Evolutionary conservation across 2,329 filamentous ascomycete genomes (phyloP).

Genomic region (Claviceps quebecensis): DNA sequence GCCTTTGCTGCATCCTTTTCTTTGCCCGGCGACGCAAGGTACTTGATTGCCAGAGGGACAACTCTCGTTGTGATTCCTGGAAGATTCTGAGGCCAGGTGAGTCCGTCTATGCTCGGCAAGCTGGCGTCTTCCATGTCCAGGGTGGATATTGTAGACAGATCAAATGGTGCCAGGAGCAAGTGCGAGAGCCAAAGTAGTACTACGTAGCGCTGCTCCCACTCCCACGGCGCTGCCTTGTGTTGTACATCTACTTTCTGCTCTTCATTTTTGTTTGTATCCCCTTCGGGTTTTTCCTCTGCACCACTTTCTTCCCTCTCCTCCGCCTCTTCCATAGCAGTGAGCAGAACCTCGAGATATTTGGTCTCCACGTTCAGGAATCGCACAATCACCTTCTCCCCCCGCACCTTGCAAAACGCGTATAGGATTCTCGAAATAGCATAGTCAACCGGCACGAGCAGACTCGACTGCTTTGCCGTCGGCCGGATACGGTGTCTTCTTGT

Average conservation of each 20-base stretch:
- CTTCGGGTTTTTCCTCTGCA: not conserved
- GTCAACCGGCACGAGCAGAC: constrained; percentile 41
- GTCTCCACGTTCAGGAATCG: constrained; percentile 86
- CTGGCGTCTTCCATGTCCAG: constrained; percentile 33
- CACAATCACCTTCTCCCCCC: constrained; percentile 83
- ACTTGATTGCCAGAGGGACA: constrained; percentile 55
- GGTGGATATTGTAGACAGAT: constrained; percentile 71
- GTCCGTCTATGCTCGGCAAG: constrained; percentile 27
- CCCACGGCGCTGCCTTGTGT: constrained; percentile 26
- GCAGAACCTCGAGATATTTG: constrained; percentile 65
- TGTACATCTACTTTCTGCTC: constrained; percentile 1
- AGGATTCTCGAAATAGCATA: constrained; percentile 65
- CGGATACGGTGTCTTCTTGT: constrained; percentile 26
- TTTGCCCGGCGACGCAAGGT: constrained; percentile 65
- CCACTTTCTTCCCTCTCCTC: constrained; percentile 19
- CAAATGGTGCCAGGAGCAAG: constrained; percentile 75
- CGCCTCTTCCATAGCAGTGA: constrained; percentile 56
- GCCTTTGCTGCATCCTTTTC: constrained; percentile 79
- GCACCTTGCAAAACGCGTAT: constrained; percentile 87
- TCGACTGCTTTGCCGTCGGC: constrained; percentile 15
- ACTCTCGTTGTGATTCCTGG: constrained; percentile 59
- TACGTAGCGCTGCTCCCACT: constrained; percentile 83
- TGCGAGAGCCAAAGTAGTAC: constrained; percentile 80
- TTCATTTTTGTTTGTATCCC: not conserved
- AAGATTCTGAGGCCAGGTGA: constrained; percentile 43